Conservation (phyloP, 208 protist species). For the Leishmania braziliensis region DNA sequence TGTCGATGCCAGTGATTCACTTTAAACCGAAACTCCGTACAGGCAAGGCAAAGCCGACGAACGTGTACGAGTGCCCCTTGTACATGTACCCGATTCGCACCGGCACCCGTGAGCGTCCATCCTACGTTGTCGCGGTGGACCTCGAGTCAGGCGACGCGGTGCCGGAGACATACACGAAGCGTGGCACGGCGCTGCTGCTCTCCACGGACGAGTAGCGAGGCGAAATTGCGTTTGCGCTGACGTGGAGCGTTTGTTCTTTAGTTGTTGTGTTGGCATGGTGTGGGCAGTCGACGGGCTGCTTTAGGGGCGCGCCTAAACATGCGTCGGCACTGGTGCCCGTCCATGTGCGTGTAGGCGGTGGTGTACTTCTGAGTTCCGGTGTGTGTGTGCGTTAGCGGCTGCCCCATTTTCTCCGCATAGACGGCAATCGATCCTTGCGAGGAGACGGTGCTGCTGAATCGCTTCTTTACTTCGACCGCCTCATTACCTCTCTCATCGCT, state of each 20-base stretch:
- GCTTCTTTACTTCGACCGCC: no score
- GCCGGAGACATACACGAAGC: conserved; percentile 97
- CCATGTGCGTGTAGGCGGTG: neutral
- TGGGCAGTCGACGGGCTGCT: neutral
- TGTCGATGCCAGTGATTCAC: conserved; percentile 98
- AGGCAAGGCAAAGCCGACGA: conserved; percentile 65
- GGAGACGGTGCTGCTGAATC: conserved; percentile 1
- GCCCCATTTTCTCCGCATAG: conserved; percentile 8
- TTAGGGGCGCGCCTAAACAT: neutral
- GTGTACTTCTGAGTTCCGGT: neutral
- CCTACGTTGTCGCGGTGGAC: conserved; percentile 96
- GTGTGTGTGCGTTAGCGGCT: neutral
- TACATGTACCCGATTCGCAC: conserved; percentile 98
- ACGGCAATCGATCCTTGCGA: conserved; percentile 13
- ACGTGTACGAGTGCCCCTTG: conserved; percentile 95
- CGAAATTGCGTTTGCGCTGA: neutral
- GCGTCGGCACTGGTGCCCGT: neutral
- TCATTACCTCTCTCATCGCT: neutral
- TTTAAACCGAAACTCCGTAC: conserved; percentile 96
- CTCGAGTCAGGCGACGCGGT: conserved; percentile 91
- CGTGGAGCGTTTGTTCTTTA: neutral
- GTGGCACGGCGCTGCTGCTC: conserved; percentile 97
- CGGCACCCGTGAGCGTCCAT: conserved; percentile 95
- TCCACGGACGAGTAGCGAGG: conserved; percentile 89
- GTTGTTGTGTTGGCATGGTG: neutral